phyloP scores from a whole-genome alignment of 129 eudicot genomes.

The Arctium minus region DNA sequence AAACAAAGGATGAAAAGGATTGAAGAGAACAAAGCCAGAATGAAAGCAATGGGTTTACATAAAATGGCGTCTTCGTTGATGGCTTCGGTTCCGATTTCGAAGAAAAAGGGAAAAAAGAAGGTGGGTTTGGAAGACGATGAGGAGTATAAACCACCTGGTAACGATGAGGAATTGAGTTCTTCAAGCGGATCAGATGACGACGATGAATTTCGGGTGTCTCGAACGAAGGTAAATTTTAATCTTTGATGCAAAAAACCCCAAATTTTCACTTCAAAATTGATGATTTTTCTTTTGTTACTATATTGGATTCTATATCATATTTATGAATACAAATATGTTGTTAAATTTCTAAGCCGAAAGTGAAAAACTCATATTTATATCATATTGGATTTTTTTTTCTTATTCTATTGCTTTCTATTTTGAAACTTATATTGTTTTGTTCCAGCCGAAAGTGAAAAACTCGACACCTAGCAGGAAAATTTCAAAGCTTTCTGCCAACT shows the following conservation, averaged over 20 bases:
- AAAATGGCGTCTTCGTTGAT: constrained; percentile 59
- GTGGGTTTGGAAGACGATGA: constrained; percentile 54
- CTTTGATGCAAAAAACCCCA: background rate
- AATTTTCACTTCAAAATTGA: background rate
- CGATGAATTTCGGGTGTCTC: constrained; percentile 19
- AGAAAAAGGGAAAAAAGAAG: constrained; percentile 51
- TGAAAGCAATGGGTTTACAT: constrained; percentile 78
- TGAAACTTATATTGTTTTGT: background rate
- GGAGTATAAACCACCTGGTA: constrained; percentile 50
- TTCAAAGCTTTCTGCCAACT: constrained; percentile 24
- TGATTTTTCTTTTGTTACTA: background rate
- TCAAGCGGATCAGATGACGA: constrained; percentile 41
- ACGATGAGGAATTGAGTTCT: constrained; percentile 37
- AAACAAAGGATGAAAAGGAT: constrained; percentile 68
- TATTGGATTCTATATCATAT: background rate
- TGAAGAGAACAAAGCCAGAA: constrained; percentile 78
- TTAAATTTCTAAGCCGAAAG: constrained; percentile 22
- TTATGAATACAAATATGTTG: background rate
- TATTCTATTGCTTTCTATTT: no score
- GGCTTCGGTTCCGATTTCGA: constrained; percentile 33
- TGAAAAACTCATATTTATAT: background rate
- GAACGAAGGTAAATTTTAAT: constrained; percentile 13
- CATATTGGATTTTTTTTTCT: no score
- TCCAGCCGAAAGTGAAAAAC: constrained; percentile 42
- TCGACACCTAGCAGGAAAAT: constrained; percentile 50